phyloP scores from a whole-genome alignment of 164 flowering plant genomes.

The Magnolia sinica region DNA sequence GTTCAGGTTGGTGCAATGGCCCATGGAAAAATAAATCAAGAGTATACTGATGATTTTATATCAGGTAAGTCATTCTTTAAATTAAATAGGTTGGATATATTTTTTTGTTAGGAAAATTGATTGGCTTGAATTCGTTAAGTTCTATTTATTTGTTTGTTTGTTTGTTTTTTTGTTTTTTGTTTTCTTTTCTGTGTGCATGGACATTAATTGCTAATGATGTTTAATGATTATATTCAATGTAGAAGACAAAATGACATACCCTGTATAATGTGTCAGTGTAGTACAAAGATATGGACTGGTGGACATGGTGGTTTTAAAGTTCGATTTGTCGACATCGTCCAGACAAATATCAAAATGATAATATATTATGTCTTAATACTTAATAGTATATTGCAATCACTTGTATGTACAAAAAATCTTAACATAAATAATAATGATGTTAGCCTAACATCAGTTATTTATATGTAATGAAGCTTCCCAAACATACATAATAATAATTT shows the following conservation, averaged over 20 bases:
- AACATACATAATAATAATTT: no score
- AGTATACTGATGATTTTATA: slow-evolving; percentile 59
- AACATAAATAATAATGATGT: no score
- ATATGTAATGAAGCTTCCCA: no score
- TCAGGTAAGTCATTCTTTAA: slow-evolving; percentile 37
- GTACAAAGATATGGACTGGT: no score
- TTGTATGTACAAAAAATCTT: no score
- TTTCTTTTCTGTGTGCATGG: neutral
- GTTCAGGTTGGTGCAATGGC: slow-evolving; percentile 85
- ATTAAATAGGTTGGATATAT: neutral
- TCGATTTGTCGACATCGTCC: no score
- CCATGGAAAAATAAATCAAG: slow-evolving; percentile 62
- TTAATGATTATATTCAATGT: neutral
- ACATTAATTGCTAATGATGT: neutral
- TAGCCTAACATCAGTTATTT: no score
- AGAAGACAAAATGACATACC: neutral
- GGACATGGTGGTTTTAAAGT: no score
- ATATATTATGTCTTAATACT: no score
- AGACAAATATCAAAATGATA: no score
- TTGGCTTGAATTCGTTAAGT: no score
- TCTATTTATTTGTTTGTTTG: neutral
- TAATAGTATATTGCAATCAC: no score
- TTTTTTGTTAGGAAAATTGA: neutral
- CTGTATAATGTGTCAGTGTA: neutral
- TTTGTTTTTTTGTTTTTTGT: neutral